Conservation (phyloP, 352 stramenopile genomes). For the Phytopythium cucurbitacearum region DNA sequence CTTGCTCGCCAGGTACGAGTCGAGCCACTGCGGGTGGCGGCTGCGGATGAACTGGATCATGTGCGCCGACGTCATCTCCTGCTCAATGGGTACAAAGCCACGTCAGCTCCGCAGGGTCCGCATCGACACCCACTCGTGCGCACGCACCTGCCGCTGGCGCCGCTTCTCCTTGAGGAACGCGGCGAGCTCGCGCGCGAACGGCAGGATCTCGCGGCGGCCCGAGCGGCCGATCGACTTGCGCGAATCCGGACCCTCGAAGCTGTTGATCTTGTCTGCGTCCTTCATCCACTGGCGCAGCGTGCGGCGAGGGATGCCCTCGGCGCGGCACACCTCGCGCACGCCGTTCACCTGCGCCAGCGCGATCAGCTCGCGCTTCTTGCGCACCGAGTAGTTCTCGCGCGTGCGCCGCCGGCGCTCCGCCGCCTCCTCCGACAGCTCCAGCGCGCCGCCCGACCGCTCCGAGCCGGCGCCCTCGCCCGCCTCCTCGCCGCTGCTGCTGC, state of each 20-base stretch:
- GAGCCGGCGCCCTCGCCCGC: neutral
- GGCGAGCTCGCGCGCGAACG: conserved; percentile 24
- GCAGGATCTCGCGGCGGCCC: conserved; percentile 30
- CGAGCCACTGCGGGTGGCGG: conserved; percentile 27
- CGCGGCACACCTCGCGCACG: conserved; percentile 31
- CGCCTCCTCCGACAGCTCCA: neutral
- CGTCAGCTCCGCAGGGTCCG: neutral
- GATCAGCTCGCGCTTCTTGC: conserved; percentile 43
- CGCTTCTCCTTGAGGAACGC: conserved; percentile 23
- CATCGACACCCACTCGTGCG: neutral
- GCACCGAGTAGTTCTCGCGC: conserved; percentile 35
- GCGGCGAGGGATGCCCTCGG: conserved; percentile 28
- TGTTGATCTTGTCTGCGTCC: conserved; percentile 41
- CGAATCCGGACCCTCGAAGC: conserved; percentile 27
- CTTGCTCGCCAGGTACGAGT: conserved; percentile 29
- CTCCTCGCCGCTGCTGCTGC: neutral
- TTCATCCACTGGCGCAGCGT: conserved; percentile 39
- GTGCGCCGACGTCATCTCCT: conserved; percentile 34
- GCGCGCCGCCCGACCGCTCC: neutral
- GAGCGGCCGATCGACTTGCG: conserved; percentile 39
- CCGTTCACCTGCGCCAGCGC: conserved; percentile 26
- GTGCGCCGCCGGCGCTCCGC: conserved; percentile 11
- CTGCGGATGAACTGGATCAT: conserved; percentile 39
- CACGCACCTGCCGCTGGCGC: conserved; percentile 4
- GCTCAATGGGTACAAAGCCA: neutral